Evolutionary conservation across 2,329 filamentous ascomycete genomes (phyloP).

Genomic region (Akanthomyces muscarius): DNA sequence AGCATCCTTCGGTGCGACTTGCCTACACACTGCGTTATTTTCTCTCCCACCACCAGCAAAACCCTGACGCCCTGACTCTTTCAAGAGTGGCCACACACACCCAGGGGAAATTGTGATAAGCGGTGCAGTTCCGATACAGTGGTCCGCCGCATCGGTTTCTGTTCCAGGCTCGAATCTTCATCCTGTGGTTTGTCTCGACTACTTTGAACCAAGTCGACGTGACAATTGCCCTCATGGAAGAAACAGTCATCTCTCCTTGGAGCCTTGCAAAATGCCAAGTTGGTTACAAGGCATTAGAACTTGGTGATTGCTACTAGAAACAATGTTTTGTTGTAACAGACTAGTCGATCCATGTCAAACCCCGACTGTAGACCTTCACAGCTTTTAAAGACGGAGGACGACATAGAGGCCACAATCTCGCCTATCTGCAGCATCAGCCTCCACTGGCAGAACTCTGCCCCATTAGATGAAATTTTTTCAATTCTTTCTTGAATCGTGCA

Average conservation of each 20-base stretch:
- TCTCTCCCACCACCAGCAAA: neutral
- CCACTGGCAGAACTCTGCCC: neutral
- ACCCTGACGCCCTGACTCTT: neutral
- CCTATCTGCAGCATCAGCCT: neutral
- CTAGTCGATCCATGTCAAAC: too few species aligned
- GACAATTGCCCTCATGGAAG: too few species aligned
- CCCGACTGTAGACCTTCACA: neutral
- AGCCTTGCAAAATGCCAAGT: too few species aligned
- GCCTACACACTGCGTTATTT: neutral
- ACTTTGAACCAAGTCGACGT: too few species aligned
- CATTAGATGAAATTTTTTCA: neutral
- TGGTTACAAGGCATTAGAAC: too few species aligned
- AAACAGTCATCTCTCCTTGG: too few species aligned
- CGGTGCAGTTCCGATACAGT: neutral
- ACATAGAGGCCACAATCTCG: too few species aligned
- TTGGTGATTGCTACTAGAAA: neutral
- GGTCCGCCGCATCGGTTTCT: neutral
- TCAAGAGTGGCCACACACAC: neutral
- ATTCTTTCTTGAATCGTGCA: conserved; percentile 1
- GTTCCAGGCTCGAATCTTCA: too few species aligned
- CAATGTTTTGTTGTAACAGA: too few species aligned
- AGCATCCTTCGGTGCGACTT: neutral
- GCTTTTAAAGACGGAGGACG: too few species aligned
- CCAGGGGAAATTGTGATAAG: neutral
- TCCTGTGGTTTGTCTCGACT: too few species aligned